Conservation (phyloP, 2,329 filamentous ascomycete genomes). For the Metarhizium anisopliae region DNA sequence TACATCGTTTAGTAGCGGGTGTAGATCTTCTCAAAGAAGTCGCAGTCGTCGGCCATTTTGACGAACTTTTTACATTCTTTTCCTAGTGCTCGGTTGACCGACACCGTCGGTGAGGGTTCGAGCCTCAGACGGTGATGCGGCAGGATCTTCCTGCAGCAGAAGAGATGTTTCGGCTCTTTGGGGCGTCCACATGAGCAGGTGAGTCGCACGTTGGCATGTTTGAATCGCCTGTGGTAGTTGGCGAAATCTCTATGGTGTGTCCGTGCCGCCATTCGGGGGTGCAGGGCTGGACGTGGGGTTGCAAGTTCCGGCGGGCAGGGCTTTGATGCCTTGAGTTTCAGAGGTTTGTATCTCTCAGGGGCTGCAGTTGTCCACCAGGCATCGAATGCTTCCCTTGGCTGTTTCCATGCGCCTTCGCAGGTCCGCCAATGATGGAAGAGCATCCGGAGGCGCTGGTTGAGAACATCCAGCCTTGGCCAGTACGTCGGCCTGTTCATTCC, state of each 20-base stretch:
- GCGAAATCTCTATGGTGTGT: background rate
- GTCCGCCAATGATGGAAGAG: background rate
- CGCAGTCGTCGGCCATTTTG: too few species aligned
- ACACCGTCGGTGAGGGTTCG: background rate
- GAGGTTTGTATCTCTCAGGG: too few species aligned
- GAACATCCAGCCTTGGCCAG: background rate
- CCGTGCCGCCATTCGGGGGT: background rate
- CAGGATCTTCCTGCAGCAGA: background rate
- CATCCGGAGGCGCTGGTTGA: background rate
- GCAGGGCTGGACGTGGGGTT: background rate
- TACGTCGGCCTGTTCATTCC: background rate
- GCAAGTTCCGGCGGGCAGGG: background rate
- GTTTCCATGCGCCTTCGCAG: constrained; percentile 3
- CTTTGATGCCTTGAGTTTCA: too few species aligned
- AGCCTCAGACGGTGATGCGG: background rate
- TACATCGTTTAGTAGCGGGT: too few species aligned
- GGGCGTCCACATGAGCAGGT: background rate
- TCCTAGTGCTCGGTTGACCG: too few species aligned
- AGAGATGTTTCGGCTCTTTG: background rate
- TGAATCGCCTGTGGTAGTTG: background rate
- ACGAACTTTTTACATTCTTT: too few species aligned
- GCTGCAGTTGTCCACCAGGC: constrained; percentile 1
- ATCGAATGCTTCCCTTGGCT: constrained; percentile 2
- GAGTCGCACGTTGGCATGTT: background rate
- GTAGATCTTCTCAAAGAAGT: too few species aligned